Percentiles rank a stretch among this genome's conserved stretches.
These are phyloP conservation scores for Sporothrix dimorphospora DNA, from an alignment of 2,329 filamentous ascomycete genomes.

Conservation along the genomic window DNA sequence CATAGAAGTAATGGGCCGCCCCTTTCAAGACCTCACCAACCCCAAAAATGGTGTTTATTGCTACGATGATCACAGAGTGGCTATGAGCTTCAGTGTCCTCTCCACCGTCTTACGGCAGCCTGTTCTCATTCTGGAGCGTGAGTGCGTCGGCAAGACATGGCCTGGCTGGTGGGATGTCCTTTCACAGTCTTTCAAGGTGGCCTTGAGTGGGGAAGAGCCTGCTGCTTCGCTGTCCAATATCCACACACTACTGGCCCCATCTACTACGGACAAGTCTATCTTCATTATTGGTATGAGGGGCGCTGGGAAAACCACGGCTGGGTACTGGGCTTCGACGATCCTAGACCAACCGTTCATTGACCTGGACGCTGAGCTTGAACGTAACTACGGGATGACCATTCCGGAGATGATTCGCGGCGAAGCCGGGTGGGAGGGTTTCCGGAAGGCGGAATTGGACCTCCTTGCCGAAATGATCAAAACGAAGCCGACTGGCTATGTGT, in stretches of 20 bases:
- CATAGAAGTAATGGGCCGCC: constrained; percentile 70
- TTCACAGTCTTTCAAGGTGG: constrained; percentile 74
- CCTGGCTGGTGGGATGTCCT: constrained; percentile 97
- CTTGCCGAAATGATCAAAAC: constrained; percentile 75
- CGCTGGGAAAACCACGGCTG: constrained; percentile 93
- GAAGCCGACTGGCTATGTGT: constrained; percentile 74
- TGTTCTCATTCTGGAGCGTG: constrained; percentile 81
- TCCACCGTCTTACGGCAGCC: constrained; percentile 70
- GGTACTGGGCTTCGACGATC: constrained; percentile 78
- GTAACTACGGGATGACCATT: constrained; percentile 72
- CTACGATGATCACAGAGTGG: constrained; percentile 96
- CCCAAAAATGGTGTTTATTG: constrained; percentile 77
- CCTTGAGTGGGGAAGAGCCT: constrained; percentile 73
- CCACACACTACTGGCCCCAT: constrained; percentile 35
- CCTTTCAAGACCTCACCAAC: constrained; percentile 52
- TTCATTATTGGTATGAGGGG: constrained; percentile 98
- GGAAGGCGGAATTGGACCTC: constrained; percentile 74
- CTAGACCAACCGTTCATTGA: constrained; percentile 81
- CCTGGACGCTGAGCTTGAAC: constrained; percentile 85
- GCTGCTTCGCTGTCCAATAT: constrained; percentile 29
- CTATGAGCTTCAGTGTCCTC: constrained; percentile 97
- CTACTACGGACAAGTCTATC: constrained; percentile 63
- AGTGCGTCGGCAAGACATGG: constrained; percentile 97
- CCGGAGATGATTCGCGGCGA: constrained; percentile 77
- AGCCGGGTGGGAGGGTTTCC: constrained; percentile 85